Conservation (phyloP, 139 green algal genomes). For the Chlorella sp. region DNA sequence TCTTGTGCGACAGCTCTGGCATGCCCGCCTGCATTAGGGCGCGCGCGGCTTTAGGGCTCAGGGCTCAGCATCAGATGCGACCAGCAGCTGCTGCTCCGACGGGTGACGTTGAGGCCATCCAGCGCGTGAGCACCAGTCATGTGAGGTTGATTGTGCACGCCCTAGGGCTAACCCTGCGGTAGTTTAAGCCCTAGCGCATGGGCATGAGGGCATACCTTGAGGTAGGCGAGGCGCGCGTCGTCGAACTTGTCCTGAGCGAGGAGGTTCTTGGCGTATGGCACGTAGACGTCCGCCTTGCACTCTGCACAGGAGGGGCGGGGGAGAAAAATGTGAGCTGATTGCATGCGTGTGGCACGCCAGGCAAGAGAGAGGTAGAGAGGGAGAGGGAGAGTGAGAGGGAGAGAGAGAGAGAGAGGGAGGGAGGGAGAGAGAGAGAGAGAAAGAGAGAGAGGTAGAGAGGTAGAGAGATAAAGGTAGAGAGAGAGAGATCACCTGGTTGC, state of each 20-base stretch:
- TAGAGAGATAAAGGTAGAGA: too few species aligned
- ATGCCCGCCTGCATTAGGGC: slow-evolving; percentile 33
- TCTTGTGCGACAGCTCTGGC: slow-evolving; percentile 36
- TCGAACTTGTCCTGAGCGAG: slow-evolving; percentile 39
- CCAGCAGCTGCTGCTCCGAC: background rate
- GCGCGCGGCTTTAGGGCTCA: background rate
- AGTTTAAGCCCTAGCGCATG: background rate
- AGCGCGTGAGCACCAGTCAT: background rate
- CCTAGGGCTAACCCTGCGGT: background rate
- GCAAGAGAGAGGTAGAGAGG: background rate
- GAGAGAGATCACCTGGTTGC: slow-evolving; percentile 28
- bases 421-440: too few species aligned
- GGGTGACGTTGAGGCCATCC: background rate
- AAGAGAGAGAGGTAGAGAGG: too few species aligned
- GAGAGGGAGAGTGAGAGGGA: background rate
- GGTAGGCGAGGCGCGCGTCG: slow-evolving; percentile 33
- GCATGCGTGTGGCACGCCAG: background rate
- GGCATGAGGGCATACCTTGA: slow-evolving; percentile 19
- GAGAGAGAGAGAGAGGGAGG: background rate
- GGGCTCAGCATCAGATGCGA: background rate
- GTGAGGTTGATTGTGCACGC: background rate
- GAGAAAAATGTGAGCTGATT: background rate
- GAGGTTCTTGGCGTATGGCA: slow-evolving; percentile 65
- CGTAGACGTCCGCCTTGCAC: slow-evolving; percentile 32
- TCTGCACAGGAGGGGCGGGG: background rate